Base-by-base conservation (phyloP, 2,329 filamentous ascomycete genomes). In the Aspergillus chevalieri region DNA sequence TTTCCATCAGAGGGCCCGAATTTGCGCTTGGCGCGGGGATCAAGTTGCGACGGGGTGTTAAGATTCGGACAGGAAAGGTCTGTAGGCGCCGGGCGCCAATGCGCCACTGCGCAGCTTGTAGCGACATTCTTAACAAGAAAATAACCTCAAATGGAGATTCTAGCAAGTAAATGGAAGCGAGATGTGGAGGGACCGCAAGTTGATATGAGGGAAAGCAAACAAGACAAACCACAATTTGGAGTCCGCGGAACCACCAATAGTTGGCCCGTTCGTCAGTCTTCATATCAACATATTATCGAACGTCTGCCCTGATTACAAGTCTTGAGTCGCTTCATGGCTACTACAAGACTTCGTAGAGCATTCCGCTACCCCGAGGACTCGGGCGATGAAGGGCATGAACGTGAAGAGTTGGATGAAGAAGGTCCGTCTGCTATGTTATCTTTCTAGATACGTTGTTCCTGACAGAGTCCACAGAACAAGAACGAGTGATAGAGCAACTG, bases 371-470 rank as follows among this genome's bases (percentile, higher is more conserved):
- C 86, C 4, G 70, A 74, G 49, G 82, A 86, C 60, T 76, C 78
- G 44, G 74, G 77, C 53, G 72, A 74, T 42, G 75, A 41, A 41
- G 34, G 79, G 33, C 75, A 78, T 65, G 68, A 76, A 26, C 78
- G 80, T 10, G 78, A 83, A 57, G 80, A 83, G 48, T 74, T 93
- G 52, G 89, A 93, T 65, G 87, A 91, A 69, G 79, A 91, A 78
- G 85, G 85, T 85, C 65, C 47, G 55, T 47, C 50, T 44, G 28
- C 26, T 38, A n/a, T 38, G 9, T n/a, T n/a, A 38, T 19, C 10
- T 38, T 19, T 19, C n/a, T 19, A 9, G 6, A 38, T 38, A 19
- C n/a, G n/a, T 38, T n/a, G 15, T 12, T 41, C 15, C 38, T 41
- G 10, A 41, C 38, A 8, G 38, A 21, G 19, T n/a, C 41, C n/a